Evolutionary conservation across 2,329 filamentous ascomycete species (phyloP), one percentile per base, ranked within the genome.

Genomic region (Fusarium bulbicola): DNA sequence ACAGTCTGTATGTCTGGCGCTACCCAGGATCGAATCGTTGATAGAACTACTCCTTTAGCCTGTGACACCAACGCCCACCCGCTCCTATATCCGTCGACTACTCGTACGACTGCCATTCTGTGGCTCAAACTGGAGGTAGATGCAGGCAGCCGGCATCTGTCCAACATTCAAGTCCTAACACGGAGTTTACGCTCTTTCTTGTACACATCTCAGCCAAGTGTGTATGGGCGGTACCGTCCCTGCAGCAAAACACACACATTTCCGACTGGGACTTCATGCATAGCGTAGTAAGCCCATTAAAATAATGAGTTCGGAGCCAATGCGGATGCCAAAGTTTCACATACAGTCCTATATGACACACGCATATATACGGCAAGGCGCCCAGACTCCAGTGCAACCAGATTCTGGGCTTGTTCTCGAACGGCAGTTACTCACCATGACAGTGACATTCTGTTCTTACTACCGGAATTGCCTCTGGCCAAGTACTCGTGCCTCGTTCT

Each of bases 241-340:
- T 77, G 74, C 74, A 77, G 73, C 68, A 71, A 60, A 64, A 70
- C 66, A 72, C 63, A 75, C 66, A 67, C 70, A 20, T 68, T 71
- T 75, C 56, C 32, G 43, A 52, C 66, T 56, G 53, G 50, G 46
- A 36, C 63, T 45, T 59, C 40, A 70, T 61, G 49, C 43, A 66
- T 59, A 39, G 47, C 62, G 40, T 61, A 32, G 13, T 14, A 59
- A 57, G 37, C 43, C 52, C 69, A 53, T 56, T 28, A 40, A 57
- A 47, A 59, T 59, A 47, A 59, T 56, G 26, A 24, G 47, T 37
- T 37, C 45, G 58, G 28, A 53, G 46, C 57, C 53, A 42, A 61
- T 59, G 49, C 54, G 53, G 46, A 50, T 43, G 50, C 47, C 39
- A 39, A 28, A 66, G 57, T 60, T 62, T 59, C 59, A 63, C 45